phyloP scores from a whole-genome alignment of 169 alveolate species.

The Plasmodium yoelii region DNA sequence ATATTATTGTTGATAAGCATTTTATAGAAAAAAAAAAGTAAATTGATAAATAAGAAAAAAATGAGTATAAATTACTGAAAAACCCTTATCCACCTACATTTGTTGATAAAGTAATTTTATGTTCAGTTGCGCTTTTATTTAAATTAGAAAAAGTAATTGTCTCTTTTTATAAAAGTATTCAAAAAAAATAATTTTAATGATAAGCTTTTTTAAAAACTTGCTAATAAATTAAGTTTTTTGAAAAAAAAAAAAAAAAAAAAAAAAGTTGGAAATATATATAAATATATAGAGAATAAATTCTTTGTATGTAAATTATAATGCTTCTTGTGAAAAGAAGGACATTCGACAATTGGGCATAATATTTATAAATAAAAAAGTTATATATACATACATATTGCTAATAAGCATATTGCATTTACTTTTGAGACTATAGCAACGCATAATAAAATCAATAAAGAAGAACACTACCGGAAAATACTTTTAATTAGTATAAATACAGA shows the following conservation, averaged over 20 bases:
- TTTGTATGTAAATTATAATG: background rate
- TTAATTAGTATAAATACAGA: no score
- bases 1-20: background rate
- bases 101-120: slow-evolving; percentile 17
- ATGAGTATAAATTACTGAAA: slow-evolving; percentile 8
- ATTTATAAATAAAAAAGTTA: background rate
- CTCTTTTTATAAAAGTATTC: slow-evolving; percentile 1
- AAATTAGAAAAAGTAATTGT: slow-evolving; percentile 8
- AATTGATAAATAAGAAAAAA: background rate
- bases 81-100: background rate
- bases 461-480: no score
- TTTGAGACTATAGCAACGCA: no score
- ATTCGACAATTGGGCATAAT: background rate
- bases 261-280: no score
- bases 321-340: background rate
- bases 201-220: background rate
- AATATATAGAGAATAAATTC: background rate
- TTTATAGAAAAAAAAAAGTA: background rate
- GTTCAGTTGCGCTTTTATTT: slow-evolving; percentile 23
- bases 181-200: background rate
- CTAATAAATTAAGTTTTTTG: background rate
- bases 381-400: background rate
- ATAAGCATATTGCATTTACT: background rate
- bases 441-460: no score
- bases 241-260: background rate